Evolutionary conservation across 768 basidiomycete genomes (phyloP).

Genomic region (Pleurotus salmoneostramineus): DNA sequence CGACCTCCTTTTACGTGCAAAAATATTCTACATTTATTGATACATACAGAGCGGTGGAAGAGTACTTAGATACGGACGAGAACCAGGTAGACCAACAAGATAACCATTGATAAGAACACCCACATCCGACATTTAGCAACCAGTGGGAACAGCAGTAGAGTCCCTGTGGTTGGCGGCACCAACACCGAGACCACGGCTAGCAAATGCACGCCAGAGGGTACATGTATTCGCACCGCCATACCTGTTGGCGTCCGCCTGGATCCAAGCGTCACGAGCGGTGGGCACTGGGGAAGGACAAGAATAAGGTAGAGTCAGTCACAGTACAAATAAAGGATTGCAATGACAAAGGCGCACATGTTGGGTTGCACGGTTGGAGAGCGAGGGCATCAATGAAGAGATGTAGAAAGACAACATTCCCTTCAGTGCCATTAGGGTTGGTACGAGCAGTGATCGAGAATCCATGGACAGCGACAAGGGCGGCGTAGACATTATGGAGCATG

Average conservation of each 20-base stretch:
- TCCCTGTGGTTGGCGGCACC: conserved; percentile 19
- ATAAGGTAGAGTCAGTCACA: not conserved
- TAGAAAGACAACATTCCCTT: conserved; percentile 30
- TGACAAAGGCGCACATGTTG: not conserved
- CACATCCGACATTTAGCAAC: too few species aligned
- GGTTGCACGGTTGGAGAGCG: conserved; percentile 30
- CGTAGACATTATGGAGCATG: conserved; percentile 8
- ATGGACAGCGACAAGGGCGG: conserved; percentile 1
- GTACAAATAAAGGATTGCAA: not conserved
- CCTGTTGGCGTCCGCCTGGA: conserved; percentile 35
- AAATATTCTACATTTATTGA: too few species aligned
- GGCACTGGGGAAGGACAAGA: not conserved
- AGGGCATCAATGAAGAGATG: conserved; percentile 33
- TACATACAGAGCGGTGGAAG: too few species aligned
- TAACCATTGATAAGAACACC: too few species aligned
- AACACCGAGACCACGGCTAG: conserved; percentile 21
- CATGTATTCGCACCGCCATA: conserved; percentile 31
- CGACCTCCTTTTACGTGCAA: too few species aligned
- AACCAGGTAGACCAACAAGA: too few species aligned
- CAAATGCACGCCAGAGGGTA: conserved; percentile 32
- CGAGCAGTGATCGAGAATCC: conserved; percentile 2
- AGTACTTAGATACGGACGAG: too few species aligned
- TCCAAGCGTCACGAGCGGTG: conserved; percentile 30
- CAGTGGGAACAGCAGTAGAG: conserved; percentile 25
- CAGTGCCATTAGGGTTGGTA: conserved; percentile 11